Conservation (phyloP, 352 stramenopile species). For the Globisporangium ultimum region DNA sequence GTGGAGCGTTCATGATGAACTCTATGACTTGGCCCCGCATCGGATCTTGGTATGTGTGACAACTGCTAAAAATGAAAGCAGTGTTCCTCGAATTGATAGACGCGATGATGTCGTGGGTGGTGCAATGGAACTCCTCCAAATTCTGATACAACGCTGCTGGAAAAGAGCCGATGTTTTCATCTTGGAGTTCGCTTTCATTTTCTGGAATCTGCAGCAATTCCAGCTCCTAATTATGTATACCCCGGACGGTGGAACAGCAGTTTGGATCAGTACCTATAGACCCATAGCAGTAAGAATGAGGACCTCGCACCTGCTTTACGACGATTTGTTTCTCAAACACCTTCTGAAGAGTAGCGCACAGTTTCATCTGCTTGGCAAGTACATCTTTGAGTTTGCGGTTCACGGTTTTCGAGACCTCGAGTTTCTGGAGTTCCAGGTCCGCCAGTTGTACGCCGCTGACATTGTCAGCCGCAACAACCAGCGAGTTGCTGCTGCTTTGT, state of each 20-base stretch:
- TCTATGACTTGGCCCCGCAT: background rate
- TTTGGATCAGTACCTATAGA: too few species aligned
- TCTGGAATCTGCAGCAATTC: too few species aligned
- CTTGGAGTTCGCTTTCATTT: too few species aligned
- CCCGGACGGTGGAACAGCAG: too few species aligned
- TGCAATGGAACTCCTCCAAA: background rate
- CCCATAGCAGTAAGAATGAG: too few species aligned
- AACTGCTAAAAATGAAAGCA: background rate
- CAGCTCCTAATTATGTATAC: background rate
- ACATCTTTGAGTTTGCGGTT: slow-evolving; percentile 4
- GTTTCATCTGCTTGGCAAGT: background rate
- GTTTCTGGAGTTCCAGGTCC: background rate
- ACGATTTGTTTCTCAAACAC: slow-evolving; percentile 3
- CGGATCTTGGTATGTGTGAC: background rate
- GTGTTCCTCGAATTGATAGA: background rate
- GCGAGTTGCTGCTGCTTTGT: too few species aligned
- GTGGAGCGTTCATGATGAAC: background rate
- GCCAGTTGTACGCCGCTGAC: too few species aligned
- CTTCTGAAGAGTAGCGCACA: background rate
- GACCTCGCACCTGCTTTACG: background rate
- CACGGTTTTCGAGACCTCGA: background rate
- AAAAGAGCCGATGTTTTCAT: too few species aligned
- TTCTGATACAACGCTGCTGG: background rate
- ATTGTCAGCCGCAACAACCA: too few species aligned
- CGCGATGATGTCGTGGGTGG: background rate